Evolutionary conservation across 768 basidiomycete genomes (phyloP).

Genomic region (Strobilomyces dryophilus): DNA sequence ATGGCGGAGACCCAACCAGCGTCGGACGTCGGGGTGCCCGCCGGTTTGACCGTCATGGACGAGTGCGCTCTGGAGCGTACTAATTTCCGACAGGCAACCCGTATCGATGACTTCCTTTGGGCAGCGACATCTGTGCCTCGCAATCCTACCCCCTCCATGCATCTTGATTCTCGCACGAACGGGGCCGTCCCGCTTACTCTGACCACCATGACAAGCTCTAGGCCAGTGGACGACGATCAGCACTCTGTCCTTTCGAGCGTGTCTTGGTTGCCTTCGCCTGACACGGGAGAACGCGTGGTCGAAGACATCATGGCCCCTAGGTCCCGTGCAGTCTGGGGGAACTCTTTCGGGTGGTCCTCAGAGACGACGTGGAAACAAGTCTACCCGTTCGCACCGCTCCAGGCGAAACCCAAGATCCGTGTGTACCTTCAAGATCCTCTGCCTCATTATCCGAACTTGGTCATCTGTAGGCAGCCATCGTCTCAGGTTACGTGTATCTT

Average conservation of each 20-base stretch:
- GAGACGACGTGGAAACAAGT: conserved; percentile 19
- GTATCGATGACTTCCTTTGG: conserved; percentile 63
- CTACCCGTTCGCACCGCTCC: conserved; percentile 14
- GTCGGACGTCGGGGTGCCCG: conserved; percentile 10
- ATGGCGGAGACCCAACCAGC: conserved; percentile 34
- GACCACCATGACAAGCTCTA: conserved; percentile 43
- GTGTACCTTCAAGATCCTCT: conserved; percentile 9
- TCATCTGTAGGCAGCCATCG: conserved; percentile 26
- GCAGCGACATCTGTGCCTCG: conserved; percentile 59
- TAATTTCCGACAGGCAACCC: conserved; percentile 9
- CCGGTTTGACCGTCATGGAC: conserved; percentile 18
- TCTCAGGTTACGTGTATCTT: background rate
- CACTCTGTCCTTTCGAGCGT: conserved; percentile 32
- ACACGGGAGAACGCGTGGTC: conserved; percentile 48
- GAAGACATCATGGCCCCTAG: conserved; percentile 11
- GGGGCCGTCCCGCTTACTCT: conserved; percentile 54
- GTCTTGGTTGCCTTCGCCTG: conserved; percentile 50
- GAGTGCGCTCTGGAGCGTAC: conserved; percentile 17
- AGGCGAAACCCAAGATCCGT: background rate
- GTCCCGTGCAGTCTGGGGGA: conserved; percentile 16
- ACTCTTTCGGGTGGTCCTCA: conserved; percentile 22
- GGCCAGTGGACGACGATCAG: conserved; percentile 42
- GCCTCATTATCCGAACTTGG: conserved; percentile 25
- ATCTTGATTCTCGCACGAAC: conserved; percentile 46
- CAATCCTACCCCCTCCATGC: conserved; percentile 44